A percentile compares a stretch with the other conserved stretches of the same genome.
phyloP scores from a whole-genome alignment of 345 rosid species.

The Populus euphratica region DNA sequence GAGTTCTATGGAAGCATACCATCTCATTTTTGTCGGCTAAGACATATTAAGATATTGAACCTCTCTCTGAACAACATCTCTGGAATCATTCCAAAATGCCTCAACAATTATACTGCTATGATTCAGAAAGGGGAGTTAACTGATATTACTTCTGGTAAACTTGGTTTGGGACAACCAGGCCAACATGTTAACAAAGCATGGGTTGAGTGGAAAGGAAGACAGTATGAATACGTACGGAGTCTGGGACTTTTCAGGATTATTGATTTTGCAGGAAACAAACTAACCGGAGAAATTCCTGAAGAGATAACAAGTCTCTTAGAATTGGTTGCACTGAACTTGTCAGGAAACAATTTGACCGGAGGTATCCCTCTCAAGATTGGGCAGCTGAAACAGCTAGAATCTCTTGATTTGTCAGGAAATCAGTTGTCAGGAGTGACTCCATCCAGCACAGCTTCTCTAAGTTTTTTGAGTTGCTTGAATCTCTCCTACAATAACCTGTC shows the following conservation, averaged over 20 bases:
- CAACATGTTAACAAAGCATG: neutral
- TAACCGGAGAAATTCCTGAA: conserved; percentile 1
- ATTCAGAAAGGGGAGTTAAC: neutral
- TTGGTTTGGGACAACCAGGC: too few species aligned
- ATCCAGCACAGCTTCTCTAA: neutral
- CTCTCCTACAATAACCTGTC: conserved; percentile 2
- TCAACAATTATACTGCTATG: conserved; percentile 17
- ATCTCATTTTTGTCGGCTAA: conserved; percentile 4
- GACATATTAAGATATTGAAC: conserved; percentile 17
- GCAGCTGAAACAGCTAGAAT: neutral
- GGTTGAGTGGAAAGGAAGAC: conserved; percentile 10
- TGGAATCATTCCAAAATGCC: conserved; percentile 17
- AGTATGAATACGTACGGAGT: neutral
- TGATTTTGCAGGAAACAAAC: neutral
- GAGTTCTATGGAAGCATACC: conserved; percentile 16
- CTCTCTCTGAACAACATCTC: conserved; percentile 15
- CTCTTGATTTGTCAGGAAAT: conserved; percentile 5
- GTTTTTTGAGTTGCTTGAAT: neutral
- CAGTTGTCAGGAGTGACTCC: neutral
- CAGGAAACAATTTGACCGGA: neutral
- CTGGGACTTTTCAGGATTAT: neutral
- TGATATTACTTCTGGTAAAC: neutral
- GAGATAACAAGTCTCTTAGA: neutral
- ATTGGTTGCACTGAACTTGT: neutral
- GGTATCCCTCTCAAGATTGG: neutral